phyloP scores from a whole-genome alignment of 495 filamentous ascomycete genomes.

The Amorphotheca resinae region DNA sequence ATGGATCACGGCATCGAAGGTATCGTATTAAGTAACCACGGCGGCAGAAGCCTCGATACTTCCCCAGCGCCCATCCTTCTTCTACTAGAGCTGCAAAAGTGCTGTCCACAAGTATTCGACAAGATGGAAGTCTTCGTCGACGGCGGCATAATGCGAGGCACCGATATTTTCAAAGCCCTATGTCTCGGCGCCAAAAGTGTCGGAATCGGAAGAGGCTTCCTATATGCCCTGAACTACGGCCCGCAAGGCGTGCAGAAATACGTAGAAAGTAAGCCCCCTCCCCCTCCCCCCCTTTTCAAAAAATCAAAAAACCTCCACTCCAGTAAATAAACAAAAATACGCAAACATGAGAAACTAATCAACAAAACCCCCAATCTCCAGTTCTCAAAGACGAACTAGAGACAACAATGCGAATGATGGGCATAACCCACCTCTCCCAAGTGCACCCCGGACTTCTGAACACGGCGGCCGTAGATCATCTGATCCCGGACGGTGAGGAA shows the following conservation, averaged over 20 bases:
- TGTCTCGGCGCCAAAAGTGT: constrained; percentile 54
- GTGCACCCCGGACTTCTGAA: constrained; percentile 57
- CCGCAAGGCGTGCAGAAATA: constrained; percentile 60
- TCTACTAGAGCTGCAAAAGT: constrained; percentile 50
- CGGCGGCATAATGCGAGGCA: constrained; percentile 50
- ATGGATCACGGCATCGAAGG: constrained; percentile 42
- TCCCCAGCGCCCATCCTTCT: constrained; percentile 46
- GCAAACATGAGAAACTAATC: not conserved
- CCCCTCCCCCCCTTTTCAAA: not conserved
- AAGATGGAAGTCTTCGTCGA: constrained; percentile 54
- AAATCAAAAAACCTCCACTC: too few relatives aligned
- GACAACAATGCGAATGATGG: constrained; percentile 67
- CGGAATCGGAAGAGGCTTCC: constrained; percentile 48
- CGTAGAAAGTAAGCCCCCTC: constrained; percentile 35
- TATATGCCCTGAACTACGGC: constrained; percentile 58
- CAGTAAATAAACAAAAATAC: not conserved
- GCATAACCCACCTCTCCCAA: constrained; percentile 59
- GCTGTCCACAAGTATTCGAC: constrained; percentile 46
- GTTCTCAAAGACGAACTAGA: constrained; percentile 68
- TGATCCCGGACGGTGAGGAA: constrained; percentile 41
- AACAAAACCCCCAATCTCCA: constrained; percentile 23
- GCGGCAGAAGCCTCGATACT: constrained; percentile 55
- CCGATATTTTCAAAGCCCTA: constrained; percentile 57
- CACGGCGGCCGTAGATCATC: constrained; percentile 57
- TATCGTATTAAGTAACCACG: constrained; percentile 56